These are phyloP conservation scores for Bolboschoenoplectus hybrid DNA, from an alignment of 202 grass and related monocot species.

Conservation along the genomic window DNA sequence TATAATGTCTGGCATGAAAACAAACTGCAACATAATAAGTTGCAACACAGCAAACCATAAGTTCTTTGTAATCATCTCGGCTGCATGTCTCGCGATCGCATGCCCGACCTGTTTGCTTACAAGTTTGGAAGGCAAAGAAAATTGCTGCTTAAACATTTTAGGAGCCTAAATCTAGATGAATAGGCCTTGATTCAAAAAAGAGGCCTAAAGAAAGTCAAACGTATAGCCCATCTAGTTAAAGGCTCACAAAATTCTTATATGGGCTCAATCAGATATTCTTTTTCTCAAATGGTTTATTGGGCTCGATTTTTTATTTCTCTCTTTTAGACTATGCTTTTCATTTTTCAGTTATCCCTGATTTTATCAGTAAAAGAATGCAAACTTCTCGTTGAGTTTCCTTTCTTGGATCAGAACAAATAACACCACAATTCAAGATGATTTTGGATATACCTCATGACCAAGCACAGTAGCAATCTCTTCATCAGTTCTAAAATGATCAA, in stretches of 20 bases:
- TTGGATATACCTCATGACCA: conserved; percentile 64
- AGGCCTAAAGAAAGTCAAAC: neutral
- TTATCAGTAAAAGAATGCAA: conserved; percentile 28
- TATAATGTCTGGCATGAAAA: conserved; percentile 82
- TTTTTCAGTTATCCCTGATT: neutral
- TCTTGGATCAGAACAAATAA: neutral
- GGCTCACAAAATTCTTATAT: neutral
- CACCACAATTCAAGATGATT: neutral
- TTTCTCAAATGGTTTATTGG: neutral
- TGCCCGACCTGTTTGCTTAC: conserved; percentile 61
- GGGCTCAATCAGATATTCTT: neutral
- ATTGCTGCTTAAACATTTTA: neutral
- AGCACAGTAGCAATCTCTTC: conserved; percentile 82
- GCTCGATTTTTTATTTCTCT: too few relatives aligned
- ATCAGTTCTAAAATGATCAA: conserved; percentile 73
- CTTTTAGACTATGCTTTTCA: neutral
- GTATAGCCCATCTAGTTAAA: neutral
- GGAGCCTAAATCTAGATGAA: neutral
- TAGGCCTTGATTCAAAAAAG: neutral
- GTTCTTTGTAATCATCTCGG: conserved; percentile 68
- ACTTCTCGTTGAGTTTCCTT: neutral
- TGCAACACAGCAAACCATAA: conserved; percentile 68
- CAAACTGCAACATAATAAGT: conserved; percentile 66
- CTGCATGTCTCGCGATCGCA: conserved; percentile 59
- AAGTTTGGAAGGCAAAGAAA: neutral